Conservation (phyloP, 768 basidiomycete genomes). For the Suillus discolor region DNA sequence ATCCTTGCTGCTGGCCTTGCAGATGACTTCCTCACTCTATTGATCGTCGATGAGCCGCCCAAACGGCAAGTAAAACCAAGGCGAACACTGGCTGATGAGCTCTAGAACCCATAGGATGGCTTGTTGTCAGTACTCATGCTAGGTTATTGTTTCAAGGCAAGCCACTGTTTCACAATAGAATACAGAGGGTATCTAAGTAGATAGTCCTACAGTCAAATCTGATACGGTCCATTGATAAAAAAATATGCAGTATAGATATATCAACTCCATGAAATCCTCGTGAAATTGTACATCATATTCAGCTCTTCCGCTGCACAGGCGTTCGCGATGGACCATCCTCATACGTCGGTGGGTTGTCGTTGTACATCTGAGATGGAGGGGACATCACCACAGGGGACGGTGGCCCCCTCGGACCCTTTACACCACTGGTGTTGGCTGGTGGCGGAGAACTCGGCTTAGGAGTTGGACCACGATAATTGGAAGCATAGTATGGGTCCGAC, state of each 20-base stretch:
- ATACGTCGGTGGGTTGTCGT: constrained; percentile 69
- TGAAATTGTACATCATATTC: constrained; percentile 6
- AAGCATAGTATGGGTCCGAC: constrained; percentile 32
- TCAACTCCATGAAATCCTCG: not conserved
- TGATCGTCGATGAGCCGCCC: constrained; percentile 48
- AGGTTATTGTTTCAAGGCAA: not conserved
- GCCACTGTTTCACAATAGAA: constrained; percentile 13
- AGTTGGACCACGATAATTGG: constrained; percentile 20
- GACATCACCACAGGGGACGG: constrained; percentile 28
- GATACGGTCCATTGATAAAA: constrained; percentile 21
- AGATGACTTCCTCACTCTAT: constrained; percentile 67
- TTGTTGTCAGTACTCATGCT: not conserved
- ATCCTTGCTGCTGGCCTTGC: constrained; percentile 71
- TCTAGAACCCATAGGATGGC: constrained; percentile 17
- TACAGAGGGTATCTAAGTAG: constrained; percentile 27
- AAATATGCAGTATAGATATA: not conserved
- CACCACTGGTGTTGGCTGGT: constrained; percentile 46
- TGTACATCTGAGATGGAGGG: constrained; percentile 29
- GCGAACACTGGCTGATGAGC: constrained; percentile 28
- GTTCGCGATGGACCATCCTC: constrained; percentile 53
- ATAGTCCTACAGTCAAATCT: constrained; percentile 15
- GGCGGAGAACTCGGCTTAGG: constrained; percentile 34
- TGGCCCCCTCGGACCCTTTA: constrained; percentile 45
- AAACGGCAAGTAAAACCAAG: constrained; percentile 20
- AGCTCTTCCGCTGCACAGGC: constrained; percentile 52